Conservation (phyloP, 208 protist genomes). For the Spongospora subterranea region DNA sequence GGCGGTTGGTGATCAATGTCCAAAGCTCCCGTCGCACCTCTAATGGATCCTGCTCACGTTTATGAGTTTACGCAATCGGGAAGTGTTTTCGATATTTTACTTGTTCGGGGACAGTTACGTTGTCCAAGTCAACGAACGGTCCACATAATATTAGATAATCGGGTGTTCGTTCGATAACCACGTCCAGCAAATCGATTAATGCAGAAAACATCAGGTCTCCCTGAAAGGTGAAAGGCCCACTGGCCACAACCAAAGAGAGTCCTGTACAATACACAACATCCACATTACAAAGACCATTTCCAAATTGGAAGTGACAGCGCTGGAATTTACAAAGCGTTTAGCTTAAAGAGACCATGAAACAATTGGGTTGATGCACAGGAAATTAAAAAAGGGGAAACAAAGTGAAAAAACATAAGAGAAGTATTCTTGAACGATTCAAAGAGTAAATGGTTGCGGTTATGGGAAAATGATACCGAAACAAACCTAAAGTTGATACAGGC, state of each 20-base stretch:
- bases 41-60: background rate
- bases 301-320: too few relatives aligned
- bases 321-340: too few relatives aligned
- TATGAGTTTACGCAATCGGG: background rate
- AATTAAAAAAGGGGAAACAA: background rate
- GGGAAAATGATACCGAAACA: background rate
- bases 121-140: constrained; percentile 40
- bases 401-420: background rate
- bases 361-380: too few relatives aligned
- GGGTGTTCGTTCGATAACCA: background rate
- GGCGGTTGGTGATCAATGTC: background rate
- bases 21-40: background rate
- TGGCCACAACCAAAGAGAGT: background rate
- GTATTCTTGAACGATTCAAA: background rate
- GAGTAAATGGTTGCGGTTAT: background rate
- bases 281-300: too few relatives aligned
- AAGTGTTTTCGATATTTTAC: background rate
- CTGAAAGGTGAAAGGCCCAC: constrained; percentile 3
- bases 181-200: constrained; percentile 14
- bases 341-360: too few relatives aligned
- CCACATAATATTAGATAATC: background rate
- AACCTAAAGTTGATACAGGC: too few relatives aligned
- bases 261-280: background rate
- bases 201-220: constrained; percentile 20
- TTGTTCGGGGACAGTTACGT: background rate